phyloP scores from a whole-genome alignment of 2,329 filamentous ascomycete species.

The Chrysoporthe deuterocubensis region DNA sequence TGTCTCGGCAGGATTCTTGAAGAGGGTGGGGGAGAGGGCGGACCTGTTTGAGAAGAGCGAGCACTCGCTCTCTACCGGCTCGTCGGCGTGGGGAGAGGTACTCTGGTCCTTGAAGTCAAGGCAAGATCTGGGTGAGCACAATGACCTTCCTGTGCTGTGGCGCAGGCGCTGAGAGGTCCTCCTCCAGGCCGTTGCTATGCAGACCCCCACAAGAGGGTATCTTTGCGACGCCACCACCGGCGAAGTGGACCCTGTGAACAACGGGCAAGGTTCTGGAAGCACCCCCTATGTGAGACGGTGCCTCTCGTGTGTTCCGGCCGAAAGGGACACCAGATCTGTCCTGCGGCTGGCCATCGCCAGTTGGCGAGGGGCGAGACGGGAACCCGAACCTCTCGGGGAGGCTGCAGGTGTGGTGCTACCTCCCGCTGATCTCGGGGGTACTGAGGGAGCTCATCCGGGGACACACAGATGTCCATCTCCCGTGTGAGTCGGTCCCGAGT shows the following conservation, averaged over 20 bases:
- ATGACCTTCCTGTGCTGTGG: neutral
- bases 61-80: neutral
- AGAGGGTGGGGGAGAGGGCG: neutral
- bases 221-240: neutral
- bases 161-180: neutral
- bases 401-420: conserved; percentile 15
- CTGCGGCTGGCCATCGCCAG: neutral
- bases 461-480: neutral
- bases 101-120: neutral
- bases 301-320: conserved; percentile 13
- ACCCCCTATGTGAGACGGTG: neutral
- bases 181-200: neutral
- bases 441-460: neutral
- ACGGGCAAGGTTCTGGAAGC: conserved; percentile 11
- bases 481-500: conserved; percentile 9
- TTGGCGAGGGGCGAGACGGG: conserved; percentile 2
- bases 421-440: conserved; percentile 5
- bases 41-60: neutral
- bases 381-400: conserved; percentile 3
- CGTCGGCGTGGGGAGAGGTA: neutral
- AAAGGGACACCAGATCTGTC: conserved; percentile 2
- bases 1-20: neutral
- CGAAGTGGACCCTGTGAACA: neutral
- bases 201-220: neutral
- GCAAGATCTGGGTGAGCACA: neutral